Percentiles rank a stretch among this genome's conserved stretches.
Conservation (phyloP, 2,329 filamentous ascomycete species). For the Parastagonospora avenae region DNA sequence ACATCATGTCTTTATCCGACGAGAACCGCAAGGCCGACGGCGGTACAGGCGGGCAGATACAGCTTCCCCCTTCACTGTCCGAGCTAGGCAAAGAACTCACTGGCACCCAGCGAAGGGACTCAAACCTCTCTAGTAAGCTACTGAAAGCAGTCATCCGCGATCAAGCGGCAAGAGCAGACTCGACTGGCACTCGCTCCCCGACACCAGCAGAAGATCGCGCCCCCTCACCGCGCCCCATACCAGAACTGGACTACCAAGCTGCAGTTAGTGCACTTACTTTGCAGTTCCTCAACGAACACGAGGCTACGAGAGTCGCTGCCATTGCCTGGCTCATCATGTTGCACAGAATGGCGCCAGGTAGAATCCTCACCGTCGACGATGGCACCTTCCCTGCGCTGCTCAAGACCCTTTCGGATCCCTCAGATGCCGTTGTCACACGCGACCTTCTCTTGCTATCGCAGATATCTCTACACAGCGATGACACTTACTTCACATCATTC, state of each 20-base stretch:
- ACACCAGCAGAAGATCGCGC: constrained; percentile 52
- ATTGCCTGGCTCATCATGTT: constrained; percentile 98
- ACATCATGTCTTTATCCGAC: constrained; percentile 88
- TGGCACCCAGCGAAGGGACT: constrained; percentile 43
- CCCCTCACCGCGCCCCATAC: constrained; percentile 50
- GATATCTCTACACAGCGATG: constrained; percentile 94
- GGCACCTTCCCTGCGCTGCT: constrained; percentile 94
- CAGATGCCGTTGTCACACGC: constrained; percentile 93
- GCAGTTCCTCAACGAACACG: constrained; percentile 94
- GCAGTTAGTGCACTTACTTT: constrained; percentile 92
- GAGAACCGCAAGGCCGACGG: constrained; percentile 51
- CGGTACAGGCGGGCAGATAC: constrained; percentile 48
- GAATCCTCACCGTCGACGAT: constrained; percentile 89
- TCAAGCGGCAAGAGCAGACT: constrained; percentile 32
- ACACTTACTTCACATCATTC: constrained; percentile 96
- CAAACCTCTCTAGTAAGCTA: constrained; percentile 43
- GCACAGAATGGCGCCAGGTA: constrained; percentile 90
- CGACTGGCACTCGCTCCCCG: constrained; percentile 42
- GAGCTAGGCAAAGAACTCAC: constrained; percentile 50
- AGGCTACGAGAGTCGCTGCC: constrained; percentile 91
- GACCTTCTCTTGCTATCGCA: constrained; percentile 93
- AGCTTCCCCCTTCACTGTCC: constrained; percentile 49
- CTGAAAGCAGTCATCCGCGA: constrained; percentile 44
- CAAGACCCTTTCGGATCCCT: constrained; percentile 93
- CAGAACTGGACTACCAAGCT: constrained; percentile 92